Conservation (phyloP, 1,284 basidiomycete genomes). For the Irpex rosettiformis region DNA sequence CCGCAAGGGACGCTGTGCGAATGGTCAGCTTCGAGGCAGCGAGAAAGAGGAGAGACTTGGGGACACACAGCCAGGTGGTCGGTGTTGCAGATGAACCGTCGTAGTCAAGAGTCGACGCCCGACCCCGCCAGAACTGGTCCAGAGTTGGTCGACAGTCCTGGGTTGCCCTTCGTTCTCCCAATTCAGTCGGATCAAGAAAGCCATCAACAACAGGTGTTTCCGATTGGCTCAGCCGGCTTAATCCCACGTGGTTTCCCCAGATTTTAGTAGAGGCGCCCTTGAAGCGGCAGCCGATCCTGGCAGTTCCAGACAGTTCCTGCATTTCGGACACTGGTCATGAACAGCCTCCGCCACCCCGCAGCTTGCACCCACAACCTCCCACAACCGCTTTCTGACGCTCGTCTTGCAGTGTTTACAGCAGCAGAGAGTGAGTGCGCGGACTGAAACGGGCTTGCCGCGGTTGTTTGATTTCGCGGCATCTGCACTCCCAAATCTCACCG, state of each 20-base stretch:
- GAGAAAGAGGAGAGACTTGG: neutral
- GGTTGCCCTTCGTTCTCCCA: neutral
- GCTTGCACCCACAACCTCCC: neutral
- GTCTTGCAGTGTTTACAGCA: no score
- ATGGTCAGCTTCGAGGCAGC: neutral
- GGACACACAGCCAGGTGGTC: conserved; percentile 10
- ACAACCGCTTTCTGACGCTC: neutral
- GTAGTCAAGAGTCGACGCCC: neutral
- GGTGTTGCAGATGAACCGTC: neutral
- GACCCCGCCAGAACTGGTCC: neutral
- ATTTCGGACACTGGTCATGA: neutral
- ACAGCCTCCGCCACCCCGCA: neutral
- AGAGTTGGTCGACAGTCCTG: neutral
- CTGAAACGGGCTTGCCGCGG: neutral
- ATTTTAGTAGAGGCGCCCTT: conserved; percentile 1
- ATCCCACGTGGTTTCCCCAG: neutral
- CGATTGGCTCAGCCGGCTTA: conserved; percentile 4
- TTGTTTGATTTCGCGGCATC: neutral
- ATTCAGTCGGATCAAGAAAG: conserved; percentile 8
- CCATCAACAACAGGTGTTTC: neutral
- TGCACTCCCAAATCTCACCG: neutral
- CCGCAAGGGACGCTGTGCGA: conserved; percentile 3
- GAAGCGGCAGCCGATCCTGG: neutral
- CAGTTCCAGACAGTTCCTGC: conserved; percentile 8
- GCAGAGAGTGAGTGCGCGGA: no score